phyloP scores from a whole-genome alignment of 1,284 basidiomycete species.

The Apiotrichum porosum region DNA sequence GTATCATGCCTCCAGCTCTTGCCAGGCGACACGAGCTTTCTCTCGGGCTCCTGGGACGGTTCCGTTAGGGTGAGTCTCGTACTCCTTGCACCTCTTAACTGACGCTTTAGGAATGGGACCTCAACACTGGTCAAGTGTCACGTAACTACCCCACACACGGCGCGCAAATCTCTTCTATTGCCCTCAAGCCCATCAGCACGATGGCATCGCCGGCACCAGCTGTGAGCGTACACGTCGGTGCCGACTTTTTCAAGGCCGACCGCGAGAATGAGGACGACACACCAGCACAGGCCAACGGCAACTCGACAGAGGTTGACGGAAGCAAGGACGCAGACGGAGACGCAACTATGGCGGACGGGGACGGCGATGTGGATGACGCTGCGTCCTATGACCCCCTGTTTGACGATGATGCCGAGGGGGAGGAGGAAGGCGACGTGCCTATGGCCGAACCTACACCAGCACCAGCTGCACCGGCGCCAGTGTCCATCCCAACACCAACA shows the following conservation, averaged over 20 bases:
- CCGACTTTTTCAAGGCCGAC: constrained; percentile 32
- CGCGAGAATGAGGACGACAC: constrained; percentile 7
- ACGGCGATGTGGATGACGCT: constrained; percentile 13
- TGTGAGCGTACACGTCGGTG: constrained; percentile 27
- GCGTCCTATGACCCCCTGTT: constrained; percentile 36
- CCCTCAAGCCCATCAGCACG: constrained; percentile 60
- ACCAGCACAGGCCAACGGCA: constrained; percentile 14
- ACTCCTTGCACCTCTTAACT: constrained; percentile 1
- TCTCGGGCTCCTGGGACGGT: constrained; percentile 94
- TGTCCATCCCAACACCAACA: constrained; percentile 9
- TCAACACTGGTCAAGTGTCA: constrained; percentile 79
- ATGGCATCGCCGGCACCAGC: constrained; percentile 5
- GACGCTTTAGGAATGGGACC: constrained; percentile 81
- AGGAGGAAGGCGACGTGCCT: constrained; percentile 18
- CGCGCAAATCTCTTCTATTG: constrained; percentile 77
- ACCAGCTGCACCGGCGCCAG: background rate
- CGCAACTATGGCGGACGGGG: background rate
- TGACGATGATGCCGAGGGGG: constrained; percentile 39
- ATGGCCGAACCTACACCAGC: constrained; percentile 8
- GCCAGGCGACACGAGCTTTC: constrained; percentile 73
- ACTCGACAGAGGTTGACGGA: constrained; percentile 17
- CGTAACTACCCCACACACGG: constrained; percentile 77
- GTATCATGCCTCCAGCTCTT: constrained; percentile 80
- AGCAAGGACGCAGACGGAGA: constrained; percentile 3
- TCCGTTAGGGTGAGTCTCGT: constrained; percentile 66